These are phyloP conservation scores for Penicillium paradoxum DNA, from an alignment of 495 filamentous ascomycete species.

Conservation along the genomic window DNA sequence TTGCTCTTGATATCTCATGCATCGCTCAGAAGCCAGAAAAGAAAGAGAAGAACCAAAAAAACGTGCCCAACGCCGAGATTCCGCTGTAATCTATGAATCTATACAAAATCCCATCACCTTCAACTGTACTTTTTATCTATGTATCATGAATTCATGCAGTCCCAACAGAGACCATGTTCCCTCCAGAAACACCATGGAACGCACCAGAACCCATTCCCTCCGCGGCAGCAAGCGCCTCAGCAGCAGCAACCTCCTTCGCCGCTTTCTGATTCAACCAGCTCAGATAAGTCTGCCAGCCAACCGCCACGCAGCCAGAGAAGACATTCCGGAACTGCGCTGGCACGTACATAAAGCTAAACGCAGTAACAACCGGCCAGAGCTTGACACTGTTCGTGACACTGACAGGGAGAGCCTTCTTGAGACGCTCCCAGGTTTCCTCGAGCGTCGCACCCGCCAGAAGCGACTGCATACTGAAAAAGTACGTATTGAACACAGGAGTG, in stretches of 20 bases:
- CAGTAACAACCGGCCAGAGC: conserved; percentile 86
- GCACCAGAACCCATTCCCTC: conserved; percentile 9
- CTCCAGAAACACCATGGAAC: conserved; percentile 6
- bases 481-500: conserved; percentile 82
- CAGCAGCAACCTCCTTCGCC: conserved; percentile 48
- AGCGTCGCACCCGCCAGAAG: conserved; percentile 54
- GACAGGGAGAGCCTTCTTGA: conserved; percentile 70
- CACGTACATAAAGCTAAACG: conserved; percentile 81
- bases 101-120: conserved; percentile 9
- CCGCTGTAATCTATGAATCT: conserved; percentile 10
- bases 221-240: conserved; percentile 22
- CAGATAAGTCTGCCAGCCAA: conserved; percentile 91
- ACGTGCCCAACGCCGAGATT: conserved; percentile 1
- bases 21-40: conserved; percentile 9
- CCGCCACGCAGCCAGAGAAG: conserved; percentile 70
- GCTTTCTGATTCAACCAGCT: conserved; percentile 74
- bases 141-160: conserved; percentile 17
- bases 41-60: not conserved
- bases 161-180: conserved; percentile 14
- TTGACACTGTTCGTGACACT: conserved; percentile 77
- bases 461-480: conserved; percentile 86
- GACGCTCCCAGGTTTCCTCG: conserved; percentile 59
- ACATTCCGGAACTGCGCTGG: conserved; percentile 71
- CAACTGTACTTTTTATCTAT: not conserved
- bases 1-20: conserved; percentile 18